A percentile compares a stretch with the other conserved stretches of the same genome.
Evolutionary conservation across 2,329 filamentous ascomycete genomes (phyloP).

Genomic region (Stromatinia cepivora): DNA sequence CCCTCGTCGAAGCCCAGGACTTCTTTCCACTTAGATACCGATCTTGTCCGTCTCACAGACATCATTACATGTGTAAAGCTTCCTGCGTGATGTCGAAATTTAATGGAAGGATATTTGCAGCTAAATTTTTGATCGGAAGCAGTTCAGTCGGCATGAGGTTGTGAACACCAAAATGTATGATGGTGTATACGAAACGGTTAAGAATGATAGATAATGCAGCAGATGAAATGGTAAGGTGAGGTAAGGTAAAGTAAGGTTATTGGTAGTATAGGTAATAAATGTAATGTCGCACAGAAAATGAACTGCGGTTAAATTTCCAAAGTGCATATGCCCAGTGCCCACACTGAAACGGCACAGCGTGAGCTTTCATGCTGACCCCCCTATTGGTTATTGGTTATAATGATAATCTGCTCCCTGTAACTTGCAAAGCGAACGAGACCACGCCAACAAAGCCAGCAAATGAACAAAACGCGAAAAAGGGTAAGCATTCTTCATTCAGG

Average conservation of each 20-base stretch:
- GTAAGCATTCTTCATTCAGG: slow-evolving; percentile 12
- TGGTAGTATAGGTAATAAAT: neutral
- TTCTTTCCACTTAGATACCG: slow-evolving; percentile 38
- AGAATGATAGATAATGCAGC: neutral
- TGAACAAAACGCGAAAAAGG: slow-evolving; percentile 7
- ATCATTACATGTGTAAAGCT: slow-evolving; percentile 15
- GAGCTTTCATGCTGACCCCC: slow-evolving; percentile 19
- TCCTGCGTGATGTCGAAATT: neutral
- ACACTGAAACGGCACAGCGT: slow-evolving; percentile 23
- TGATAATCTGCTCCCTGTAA: slow-evolving; percentile 22
- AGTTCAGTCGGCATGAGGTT: slow-evolving; percentile 11
- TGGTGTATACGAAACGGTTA: slow-evolving; percentile 14
- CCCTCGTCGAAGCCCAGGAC: slow-evolving; percentile 39
- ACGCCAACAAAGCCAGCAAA: slow-evolving; percentile 19
- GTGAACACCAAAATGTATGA: slow-evolving; percentile 7
- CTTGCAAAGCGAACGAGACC: slow-evolving; percentile 12
- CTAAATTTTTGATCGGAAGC: neutral
- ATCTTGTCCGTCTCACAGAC: slow-evolving; percentile 31
- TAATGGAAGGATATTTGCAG: neutral
- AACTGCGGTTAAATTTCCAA: slow-evolving; percentile 10
- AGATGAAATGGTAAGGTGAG: neutral
- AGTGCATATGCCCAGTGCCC: neutral
- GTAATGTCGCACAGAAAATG: slow-evolving; percentile 19
- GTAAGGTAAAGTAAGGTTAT: neutral
- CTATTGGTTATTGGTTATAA: slow-evolving; percentile 16